These are phyloP conservation scores for Zopfia rhizophila DNA, from an alignment of 2,329 filamentous ascomycete species.

Conservation along the genomic window DNA sequence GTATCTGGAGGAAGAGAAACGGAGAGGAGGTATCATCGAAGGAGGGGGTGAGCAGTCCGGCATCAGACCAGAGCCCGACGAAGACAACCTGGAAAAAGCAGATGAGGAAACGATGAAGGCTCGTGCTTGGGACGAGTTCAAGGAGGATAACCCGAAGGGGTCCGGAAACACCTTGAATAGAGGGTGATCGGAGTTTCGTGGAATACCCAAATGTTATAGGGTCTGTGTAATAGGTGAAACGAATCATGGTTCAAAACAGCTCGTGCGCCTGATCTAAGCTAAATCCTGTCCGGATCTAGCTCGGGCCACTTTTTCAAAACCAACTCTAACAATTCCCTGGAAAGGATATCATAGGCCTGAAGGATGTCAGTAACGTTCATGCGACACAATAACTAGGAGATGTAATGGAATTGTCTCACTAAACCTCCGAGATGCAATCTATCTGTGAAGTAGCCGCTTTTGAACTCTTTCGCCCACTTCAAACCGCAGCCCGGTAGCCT, in stretches of 20 bases:
- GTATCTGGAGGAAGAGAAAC: slow-evolving; percentile 90
- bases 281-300: slow-evolving; percentile 33
- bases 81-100: slow-evolving; percentile 88
- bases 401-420: slow-evolving; percentile 24
- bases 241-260: slow-evolving; percentile 1
- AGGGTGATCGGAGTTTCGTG: slow-evolving; percentile 58
- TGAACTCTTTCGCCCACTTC: slow-evolving; percentile 40
- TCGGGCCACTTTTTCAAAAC: slow-evolving; percentile 44
- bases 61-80: slow-evolving; percentile 77
- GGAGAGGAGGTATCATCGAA: slow-evolving; percentile 87
- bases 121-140: slow-evolving; percentile 93
- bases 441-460: slow-evolving; percentile 50
- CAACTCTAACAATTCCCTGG: slow-evolving; percentile 30
- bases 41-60: slow-evolving; percentile 83
- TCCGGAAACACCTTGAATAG: slow-evolving; percentile 85
- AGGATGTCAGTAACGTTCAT: slow-evolving; percentile 3
- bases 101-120: slow-evolving; percentile 95
- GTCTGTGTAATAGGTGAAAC: background rate
- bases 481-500: slow-evolving; percentile 50
- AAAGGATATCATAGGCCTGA: slow-evolving; percentile 42
- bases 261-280: slow-evolving; percentile 4
- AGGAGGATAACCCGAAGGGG: slow-evolving; percentile 86
- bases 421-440: slow-evolving; percentile 49
- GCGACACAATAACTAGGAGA: background rate
- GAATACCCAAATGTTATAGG: slow-evolving; percentile 23